Percentiles rank a stretch among this genome's conserved stretches.
Conservation (phyloP, 2,329 filamentous ascomycete species). For the Cercospora sojina region DNA sequence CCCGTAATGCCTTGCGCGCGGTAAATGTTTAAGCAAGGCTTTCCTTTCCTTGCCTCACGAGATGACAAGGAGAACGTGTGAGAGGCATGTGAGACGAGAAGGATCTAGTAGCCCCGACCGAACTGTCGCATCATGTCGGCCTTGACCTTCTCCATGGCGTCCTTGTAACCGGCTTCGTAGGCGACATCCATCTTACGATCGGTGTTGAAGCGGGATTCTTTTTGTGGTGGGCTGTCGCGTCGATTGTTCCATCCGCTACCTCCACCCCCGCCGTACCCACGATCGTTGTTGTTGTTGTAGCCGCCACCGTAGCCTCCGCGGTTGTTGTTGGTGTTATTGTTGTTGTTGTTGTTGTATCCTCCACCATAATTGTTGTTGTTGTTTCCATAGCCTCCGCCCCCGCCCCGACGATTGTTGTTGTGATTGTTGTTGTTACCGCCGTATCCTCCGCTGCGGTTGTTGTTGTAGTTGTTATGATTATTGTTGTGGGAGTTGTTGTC, state of each 20-base stretch:
- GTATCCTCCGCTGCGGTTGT: conserved; percentile 3
- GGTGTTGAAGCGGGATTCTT: conserved; percentile 21
- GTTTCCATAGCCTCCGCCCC: conserved; percentile 14
- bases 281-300: conserved; percentile 5
- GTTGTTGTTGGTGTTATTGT: neutral
- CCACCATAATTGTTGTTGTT: conserved; percentile 13
- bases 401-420: conserved; percentile 7
- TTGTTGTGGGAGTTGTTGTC: neutral
- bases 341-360: conserved; percentile 13
- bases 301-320: neutral
- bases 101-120: conserved; percentile 1
- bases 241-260: conserved; percentile 2
- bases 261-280: conserved; percentile 1
- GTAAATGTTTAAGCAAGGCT: conserved; percentile 4
- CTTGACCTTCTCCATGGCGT: conserved; percentile 29
- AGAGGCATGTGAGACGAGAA: neutral
- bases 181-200: conserved; percentile 30
- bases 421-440: conserved; percentile 16
- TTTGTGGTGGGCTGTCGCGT: conserved; percentile 11
- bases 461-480: conserved; percentile 9
- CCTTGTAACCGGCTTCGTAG: conserved; percentile 29
- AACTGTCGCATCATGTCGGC: conserved; percentile 28
- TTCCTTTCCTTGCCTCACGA: neutral
- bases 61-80: neutral
- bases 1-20: neutral